Evolutionary conservation across 2,329 filamentous ascomycete species (phyloP), one percentile per base, ranked within the genome.

Genomic region (Aspergillus aculeatinus): DNA sequence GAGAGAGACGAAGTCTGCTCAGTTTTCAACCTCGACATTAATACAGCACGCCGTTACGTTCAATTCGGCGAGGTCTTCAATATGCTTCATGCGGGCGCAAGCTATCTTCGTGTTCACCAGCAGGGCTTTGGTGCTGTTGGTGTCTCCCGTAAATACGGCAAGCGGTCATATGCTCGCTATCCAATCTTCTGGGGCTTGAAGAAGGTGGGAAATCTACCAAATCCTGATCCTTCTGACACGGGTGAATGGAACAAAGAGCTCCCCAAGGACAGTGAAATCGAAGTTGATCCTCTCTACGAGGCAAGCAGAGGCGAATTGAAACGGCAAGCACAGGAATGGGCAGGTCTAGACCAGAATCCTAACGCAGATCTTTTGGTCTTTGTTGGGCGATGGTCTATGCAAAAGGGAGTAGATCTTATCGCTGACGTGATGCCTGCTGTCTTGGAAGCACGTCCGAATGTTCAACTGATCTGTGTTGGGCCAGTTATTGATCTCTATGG

Each of bases 61-160:
- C 87, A 89, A 63, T 89, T 88, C 64, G 87, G 87, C 50, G 86
- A 88, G 63, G 84, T 89, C 11, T 89, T 89, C 78, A 89, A 89
- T 70, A 77, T 89, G 56, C 77, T 89, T 6, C 87, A 89, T 70
- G 85, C 85, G n/a, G 87, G 83, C 57, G 84, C 84, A 21, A 87
- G 84, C 63, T 88, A 89, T 65, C 79, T 89, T 10, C 83, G 87
- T 60, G 78, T 89, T 21, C 86, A 89, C 65, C 87, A 89, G 67
- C 83, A 86, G 66, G 87, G 87, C 2, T 89, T 87, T 59, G 87
- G 87, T 57, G 86, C 87, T 14, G 87, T 89, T 33, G 87, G 87
- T 65, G 87, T 89, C 1, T 87, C 84, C 2, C 86, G 85, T 66
- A 89, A 89, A 71, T 89, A 89, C 64, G 87, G 87, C 16, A 86